Base-by-base conservation (phyloP, 352 stramenopile genomes). In the Phytophthora meadii region DNA sequence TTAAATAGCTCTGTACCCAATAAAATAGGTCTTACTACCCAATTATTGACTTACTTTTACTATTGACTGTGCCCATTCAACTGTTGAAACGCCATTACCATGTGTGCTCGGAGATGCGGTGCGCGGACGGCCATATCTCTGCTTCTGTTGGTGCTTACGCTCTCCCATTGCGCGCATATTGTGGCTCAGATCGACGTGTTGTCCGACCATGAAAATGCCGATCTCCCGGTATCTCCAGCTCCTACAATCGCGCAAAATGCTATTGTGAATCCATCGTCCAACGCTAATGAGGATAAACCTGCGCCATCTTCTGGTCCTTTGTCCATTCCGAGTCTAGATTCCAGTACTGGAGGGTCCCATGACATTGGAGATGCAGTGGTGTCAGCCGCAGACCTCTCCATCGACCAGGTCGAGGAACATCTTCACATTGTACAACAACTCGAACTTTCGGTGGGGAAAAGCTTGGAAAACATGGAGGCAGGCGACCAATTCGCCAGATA, bases 341-440 rank as follows among this genome's bases (percentile, higher is more conserved):
- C 57, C 15, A 76, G 68, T 32, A 36, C 8, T 9, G 7, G 27
- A 37, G 68, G 68, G 5, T 76, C 68, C 6, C 44, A 52, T 34
- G 49, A 51, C 12, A 19, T n/a, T 40, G 40, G 65, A 8, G 39
- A 42, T 5, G 57, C 60, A 15, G 61, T 74, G 34, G 61, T 56
- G 24, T 64, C 57, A 32, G 70, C 74, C 62, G 54, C 75, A 6
- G 81, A 93, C 45, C 56, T 89, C 2, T 91, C 85, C 4, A 94
- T 94, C 39, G 76, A 91, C 55, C 82, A 90, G 61, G 83, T 94
- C 6, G 83, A 89, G 55, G 79, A 85, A 17, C 86, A 94, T 73
- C 60, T 94, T 8, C 76, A 88, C 17, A 87, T 94, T 59, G 60
- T 94, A 14, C 79, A 90, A 61, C 72, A 91, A 47, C 65, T 94